phyloP scores from a whole-genome alignment of 176 grass and related monocot species.

The Avena sativa region DNA sequence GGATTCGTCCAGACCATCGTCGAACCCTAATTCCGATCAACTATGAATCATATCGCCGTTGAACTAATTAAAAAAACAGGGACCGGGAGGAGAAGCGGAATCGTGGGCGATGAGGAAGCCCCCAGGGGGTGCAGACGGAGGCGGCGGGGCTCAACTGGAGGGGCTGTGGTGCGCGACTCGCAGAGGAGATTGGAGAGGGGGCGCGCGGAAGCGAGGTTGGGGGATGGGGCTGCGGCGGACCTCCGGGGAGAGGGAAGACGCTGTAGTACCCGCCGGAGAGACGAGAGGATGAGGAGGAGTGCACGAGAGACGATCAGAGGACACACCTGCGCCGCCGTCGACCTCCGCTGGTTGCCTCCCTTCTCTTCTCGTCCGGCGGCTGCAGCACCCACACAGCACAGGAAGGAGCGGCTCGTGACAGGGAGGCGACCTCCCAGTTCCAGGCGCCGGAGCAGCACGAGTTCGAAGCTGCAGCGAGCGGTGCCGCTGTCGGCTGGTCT shows the following conservation, averaged over 20 bases:
- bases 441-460: constrained; percentile 10
- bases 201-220: not conserved
- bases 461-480: not conserved
- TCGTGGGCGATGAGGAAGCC: not conserved
- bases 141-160: not conserved
- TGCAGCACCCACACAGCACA: not conserved
- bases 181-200: not conserved
- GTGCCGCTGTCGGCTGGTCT: not conserved
- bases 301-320: not conserved
- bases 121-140: not conserved
- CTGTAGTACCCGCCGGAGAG: not conserved
- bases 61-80: not conserved
- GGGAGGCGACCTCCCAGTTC: not conserved
- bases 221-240: not conserved
- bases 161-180: too few relatives aligned
- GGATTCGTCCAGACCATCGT: not conserved
- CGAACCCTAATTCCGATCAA: not conserved
- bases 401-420: not conserved
- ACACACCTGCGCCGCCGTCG: constrained; percentile 7
- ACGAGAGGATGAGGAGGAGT: not conserved
- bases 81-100: not conserved
- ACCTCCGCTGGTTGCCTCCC: not conserved
- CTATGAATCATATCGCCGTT: not conserved
- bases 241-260: not conserved
- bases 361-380: not conserved